phyloP scores from a whole-genome alignment of 179 eudicot genomes.

The Corrigiola litoralis region DNA sequence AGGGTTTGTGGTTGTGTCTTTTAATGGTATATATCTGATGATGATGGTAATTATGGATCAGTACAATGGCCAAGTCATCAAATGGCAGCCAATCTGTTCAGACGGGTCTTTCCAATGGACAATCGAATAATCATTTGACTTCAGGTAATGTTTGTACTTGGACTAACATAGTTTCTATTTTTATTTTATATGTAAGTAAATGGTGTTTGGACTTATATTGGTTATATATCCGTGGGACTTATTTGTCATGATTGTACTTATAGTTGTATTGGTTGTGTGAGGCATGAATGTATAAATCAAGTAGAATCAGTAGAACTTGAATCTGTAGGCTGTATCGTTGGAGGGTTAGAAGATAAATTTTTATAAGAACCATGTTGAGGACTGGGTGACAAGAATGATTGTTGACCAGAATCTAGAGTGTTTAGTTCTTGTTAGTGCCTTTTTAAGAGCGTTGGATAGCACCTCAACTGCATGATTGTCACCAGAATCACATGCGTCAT shows the following conservation, averaged over 20 bases:
- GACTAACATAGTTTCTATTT: not conserved
- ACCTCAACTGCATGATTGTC: not conserved
- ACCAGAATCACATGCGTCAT: no score
- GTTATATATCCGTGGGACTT: not conserved
- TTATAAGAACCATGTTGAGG: not conserved
- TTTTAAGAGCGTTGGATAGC: not conserved
- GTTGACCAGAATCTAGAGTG: not conserved
- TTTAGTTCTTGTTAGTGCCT: not conserved
- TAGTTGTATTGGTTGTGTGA: not conserved
- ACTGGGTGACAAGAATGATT: not conserved
- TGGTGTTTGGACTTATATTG: no score
- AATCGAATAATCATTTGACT: constrained; percentile 11
- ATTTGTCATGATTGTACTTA: no score
- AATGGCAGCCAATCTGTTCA: constrained; percentile 17
- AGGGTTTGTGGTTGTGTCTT: not conserved
- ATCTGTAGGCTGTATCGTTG: not conserved
- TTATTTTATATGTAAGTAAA: not conserved
- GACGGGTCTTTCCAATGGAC: constrained; percentile 20
- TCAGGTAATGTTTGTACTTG: constrained; percentile 17
- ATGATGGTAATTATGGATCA: constrained; percentile 18
- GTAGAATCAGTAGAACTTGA: no score
- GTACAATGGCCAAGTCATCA: constrained; percentile 19
- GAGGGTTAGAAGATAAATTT: not conserved
- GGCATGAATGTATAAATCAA: no score
- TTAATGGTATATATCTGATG: constrained; percentile 1